phyloP scores from a whole-genome alignment of 805 yeast genomes.

The Hemisphaericaspora nanyangensis region DNA sequence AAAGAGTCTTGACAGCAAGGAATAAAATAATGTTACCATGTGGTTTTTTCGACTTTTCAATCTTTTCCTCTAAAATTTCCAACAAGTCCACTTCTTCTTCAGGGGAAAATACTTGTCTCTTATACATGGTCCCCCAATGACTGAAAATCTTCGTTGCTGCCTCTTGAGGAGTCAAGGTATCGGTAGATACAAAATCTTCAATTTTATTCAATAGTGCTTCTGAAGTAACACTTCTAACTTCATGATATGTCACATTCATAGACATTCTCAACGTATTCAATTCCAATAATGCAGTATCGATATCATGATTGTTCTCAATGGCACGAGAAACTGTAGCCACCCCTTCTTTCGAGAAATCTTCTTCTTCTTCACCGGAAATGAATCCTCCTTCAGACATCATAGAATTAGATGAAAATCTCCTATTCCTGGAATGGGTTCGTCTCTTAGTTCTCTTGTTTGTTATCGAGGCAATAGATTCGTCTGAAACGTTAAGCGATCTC shows the following conservation, averaged over 20 bases:
- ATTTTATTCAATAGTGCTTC: conserved; percentile 68
- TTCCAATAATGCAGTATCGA: conserved; percentile 90
- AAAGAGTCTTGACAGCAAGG: conserved; percentile 54
- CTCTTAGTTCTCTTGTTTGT: conserved; percentile 42
- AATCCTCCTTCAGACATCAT: conserved; percentile 26
- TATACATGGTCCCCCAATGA: conserved; percentile 79
- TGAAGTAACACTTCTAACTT: conserved; percentile 79
- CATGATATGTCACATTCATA: conserved; percentile 92
- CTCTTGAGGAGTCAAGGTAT: conserved; percentile 68
- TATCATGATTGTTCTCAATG: conserved; percentile 84
- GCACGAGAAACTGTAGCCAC: conserved; percentile 90
- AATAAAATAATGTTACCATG: conserved; percentile 49
- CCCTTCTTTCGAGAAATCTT: conserved; percentile 86
- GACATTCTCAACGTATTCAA: conserved; percentile 95
- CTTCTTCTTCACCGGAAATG: conserved; percentile 41
- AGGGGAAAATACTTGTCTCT: conserved; percentile 78
- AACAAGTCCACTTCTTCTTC: conserved; percentile 77
- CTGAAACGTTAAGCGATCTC: conserved; percentile 49
- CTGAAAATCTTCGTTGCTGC: conserved; percentile 74
- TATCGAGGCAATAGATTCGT: conserved; percentile 54
- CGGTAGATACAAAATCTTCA: conserved; percentile 70
- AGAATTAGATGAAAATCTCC: conserved; percentile 36
- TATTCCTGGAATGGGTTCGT: conserved; percentile 22
- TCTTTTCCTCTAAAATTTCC: conserved; percentile 44
- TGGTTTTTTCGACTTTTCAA: conserved; percentile 32